Base-by-base conservation (phyloP, 345 rosid genomes). In the Nasturtium officinale region DNA sequence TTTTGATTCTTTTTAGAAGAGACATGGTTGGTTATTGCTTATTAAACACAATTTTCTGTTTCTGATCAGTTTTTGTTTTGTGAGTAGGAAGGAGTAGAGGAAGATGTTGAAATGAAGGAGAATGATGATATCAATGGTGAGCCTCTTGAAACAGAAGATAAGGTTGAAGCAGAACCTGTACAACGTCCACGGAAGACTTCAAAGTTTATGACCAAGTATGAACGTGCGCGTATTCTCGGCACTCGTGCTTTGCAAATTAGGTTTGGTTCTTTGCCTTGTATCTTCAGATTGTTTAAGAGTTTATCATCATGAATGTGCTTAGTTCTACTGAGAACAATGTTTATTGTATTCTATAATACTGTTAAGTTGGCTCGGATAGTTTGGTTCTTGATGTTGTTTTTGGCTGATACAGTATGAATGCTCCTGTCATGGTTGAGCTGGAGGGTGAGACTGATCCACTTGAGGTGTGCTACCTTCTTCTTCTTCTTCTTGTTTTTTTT, bases 381-480 rank as follows among this genome's bases (percentile, higher is more conserved):
- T 29, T 56, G 23, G 11, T 45, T 2, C 53, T 76, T 32, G 11
- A 1, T 65, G 25, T 4, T 50, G 3, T 23, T 59, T 64, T 15
- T 33, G 23, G n/a, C 32, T 58, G 77, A 61, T 64, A 74, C 88
- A 86, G 93, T 81, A 85, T 92, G 96, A 90, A 89, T 84, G 93
- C 96, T 28, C 97, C 97, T 11, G 89, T 89, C 13, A 92, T 89
- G 93, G 98, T 90, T 40, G 86, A 89, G 82, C 72, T 93, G 78
- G 90, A 92, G 82, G 92, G 94, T 4, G 96, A 90, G 74, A 88
- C 91, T 38, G 96, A 90, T 65, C 91, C 96, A 3, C 90, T 90
- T 3, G 96, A 88, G 93, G 89, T 92, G 55, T 23, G 69, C 11
- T 35, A 64, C 61, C 13, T 8, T 25, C 20, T 23, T 21, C 3